Percentiles rank a stretch among this genome's conserved stretches.
Conservation (phyloP, 768 basidiomycete genomes). For the Lentinula aciculospora region DNA sequence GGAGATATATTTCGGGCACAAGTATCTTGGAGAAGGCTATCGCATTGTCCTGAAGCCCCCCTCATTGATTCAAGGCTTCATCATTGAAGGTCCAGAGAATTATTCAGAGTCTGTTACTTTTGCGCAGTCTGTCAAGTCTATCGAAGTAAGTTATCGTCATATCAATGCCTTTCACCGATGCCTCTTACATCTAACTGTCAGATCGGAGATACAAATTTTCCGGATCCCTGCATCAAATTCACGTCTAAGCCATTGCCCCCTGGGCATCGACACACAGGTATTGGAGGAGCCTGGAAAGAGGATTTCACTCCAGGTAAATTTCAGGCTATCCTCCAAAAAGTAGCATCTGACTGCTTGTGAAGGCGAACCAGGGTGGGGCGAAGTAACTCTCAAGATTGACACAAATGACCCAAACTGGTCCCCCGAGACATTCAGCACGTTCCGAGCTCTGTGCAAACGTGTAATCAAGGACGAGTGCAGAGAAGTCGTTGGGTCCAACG, state of each 20-base stretch:
- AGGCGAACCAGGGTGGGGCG: slow-evolving; percentile 10
- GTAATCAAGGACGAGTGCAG: neutral
- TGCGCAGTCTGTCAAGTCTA: neutral
- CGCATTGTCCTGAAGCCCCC: neutral
- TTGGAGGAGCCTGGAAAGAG: neutral
- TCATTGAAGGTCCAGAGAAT: neutral
- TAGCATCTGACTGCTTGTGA: slow-evolving; percentile 7
- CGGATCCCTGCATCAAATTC: neutral
- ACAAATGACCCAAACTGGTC: slow-evolving; percentile 6
- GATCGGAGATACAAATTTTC: neutral
- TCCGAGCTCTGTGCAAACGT: neutral
- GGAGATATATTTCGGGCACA: slow-evolving; percentile 20
- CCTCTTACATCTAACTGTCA: neutral
- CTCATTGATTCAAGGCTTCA: neutral
- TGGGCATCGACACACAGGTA: neutral
- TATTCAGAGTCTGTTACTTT: neutral
- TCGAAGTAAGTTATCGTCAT: neutral
- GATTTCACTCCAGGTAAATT: slow-evolving; percentile 1
- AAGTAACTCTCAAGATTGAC: slow-evolving; percentile 17
- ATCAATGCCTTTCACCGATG: neutral
- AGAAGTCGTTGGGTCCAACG: neutral
- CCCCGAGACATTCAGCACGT: neutral
- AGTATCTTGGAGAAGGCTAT: slow-evolving; percentile 11
- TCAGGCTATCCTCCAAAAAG: neutral
- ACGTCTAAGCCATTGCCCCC: neutral